A percentile compares a stretch with the other conserved stretches of the same genome.
Evolutionary conservation across 805 yeast species (phyloP).

Genomic region (Saccharomycopsis babjevae): DNA sequence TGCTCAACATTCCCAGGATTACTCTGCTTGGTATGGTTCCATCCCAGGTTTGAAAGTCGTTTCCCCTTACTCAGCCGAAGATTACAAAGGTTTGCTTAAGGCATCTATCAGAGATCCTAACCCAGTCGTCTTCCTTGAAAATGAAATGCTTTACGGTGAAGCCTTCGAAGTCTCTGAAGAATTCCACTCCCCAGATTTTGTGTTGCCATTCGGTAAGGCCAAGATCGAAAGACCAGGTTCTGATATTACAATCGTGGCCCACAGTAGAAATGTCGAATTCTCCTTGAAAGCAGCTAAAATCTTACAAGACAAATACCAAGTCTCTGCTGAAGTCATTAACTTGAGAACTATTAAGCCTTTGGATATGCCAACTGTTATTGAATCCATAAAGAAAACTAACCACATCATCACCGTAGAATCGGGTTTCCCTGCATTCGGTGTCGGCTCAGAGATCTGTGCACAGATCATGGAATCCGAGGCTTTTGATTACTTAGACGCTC

Average conservation of each 20-base stretch:
- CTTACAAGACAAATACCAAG: slow-evolving; percentile 75
- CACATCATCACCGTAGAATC: slow-evolving; percentile 94
- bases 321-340: slow-evolving; percentile 88
- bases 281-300: slow-evolving; percentile 84
- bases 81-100: slow-evolving; percentile 88
- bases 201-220: slow-evolving; percentile 90
- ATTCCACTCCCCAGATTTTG: slow-evolving; percentile 77
- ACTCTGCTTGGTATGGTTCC: slow-evolving; percentile 94
- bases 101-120: slow-evolving; percentile 98
- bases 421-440: slow-evolving; percentile 97
- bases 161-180: slow-evolving; percentile 83
- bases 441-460: slow-evolving; percentile 96
- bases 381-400: slow-evolving; percentile 91
- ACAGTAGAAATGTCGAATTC: slow-evolving; percentile 82
- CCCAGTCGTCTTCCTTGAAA: slow-evolving; percentile 92
- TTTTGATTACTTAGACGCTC: slow-evolving; percentile 96
- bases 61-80: slow-evolving; percentile 93
- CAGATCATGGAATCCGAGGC: slow-evolving; percentile 98
- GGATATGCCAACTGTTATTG: slow-evolving; percentile 77
- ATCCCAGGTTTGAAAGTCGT: slow-evolving; percentile 97
- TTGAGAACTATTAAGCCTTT: slow-evolving; percentile 95
- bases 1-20: slow-evolving; percentile 99
- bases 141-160: slow-evolving; percentile 92
- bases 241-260: slow-evolving; percentile 82
- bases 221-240: slow-evolving; percentile 90